phyloP scores from a whole-genome alignment of 2,329 filamentous ascomycete species.

The Sclerotinia spermophila region DNA sequence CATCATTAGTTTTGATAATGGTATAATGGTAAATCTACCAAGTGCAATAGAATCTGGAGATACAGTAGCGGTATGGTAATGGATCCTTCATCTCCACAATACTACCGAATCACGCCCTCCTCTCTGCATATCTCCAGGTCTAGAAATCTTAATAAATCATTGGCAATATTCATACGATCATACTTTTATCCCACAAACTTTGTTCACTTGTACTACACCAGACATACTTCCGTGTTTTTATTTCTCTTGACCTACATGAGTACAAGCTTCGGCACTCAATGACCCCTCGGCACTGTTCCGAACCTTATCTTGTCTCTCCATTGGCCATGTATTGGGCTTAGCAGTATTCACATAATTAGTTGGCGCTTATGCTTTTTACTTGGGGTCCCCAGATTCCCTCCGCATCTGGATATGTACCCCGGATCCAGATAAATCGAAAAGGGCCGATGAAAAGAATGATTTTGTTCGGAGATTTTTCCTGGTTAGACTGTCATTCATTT shows the following conservation, averaged over 20 bases:
- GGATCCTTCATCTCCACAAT: background rate
- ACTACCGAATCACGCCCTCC: background rate
- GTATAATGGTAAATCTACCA: background rate
- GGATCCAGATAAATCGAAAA: constrained; percentile 9
- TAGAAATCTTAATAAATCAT: background rate
- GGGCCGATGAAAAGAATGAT: background rate
- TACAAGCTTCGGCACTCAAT: background rate
- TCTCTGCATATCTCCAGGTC: background rate
- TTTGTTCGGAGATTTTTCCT: background rate
- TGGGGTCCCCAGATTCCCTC: constrained; percentile 10
- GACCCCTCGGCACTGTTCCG: background rate
- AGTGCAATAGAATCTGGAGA: background rate
- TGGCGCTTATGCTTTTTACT: background rate
- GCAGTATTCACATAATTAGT: background rate
- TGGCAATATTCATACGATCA: background rate
- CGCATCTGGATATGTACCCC: constrained; percentile 1
- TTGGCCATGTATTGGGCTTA: background rate
- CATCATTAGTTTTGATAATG: background rate
- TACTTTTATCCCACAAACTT: background rate
- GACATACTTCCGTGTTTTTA: background rate
- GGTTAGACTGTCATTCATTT: background rate
- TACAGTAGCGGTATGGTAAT: background rate
- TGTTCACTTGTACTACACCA: background rate
- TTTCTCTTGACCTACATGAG: background rate
- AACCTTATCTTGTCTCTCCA: background rate